Conservation (phyloP, 495 filamentous ascomycete genomes). For the Elaphomyces granulatus region DNA sequence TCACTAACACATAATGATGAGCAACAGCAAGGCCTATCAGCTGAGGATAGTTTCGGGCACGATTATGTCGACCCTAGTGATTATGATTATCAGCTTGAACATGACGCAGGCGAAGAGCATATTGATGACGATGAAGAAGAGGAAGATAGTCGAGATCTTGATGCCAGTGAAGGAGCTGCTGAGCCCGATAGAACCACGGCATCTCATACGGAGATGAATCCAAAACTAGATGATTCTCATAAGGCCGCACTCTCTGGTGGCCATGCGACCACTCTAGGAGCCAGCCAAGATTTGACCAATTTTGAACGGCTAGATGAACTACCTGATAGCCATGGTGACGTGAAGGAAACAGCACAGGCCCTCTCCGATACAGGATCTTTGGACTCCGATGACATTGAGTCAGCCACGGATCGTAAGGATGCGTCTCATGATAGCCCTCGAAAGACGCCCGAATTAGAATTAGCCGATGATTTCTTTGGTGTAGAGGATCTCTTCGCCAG, state of each 20-base stretch:
- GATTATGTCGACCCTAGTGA: not conserved
- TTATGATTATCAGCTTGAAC: not conserved
- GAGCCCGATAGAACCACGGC: not conserved
- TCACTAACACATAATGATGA: not conserved
- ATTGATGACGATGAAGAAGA: slow-evolving; percentile 1
- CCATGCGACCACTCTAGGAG: slow-evolving; percentile 4
- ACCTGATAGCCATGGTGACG: not conserved
- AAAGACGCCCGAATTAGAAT: slow-evolving; percentile 12
- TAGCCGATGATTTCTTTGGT: slow-evolving; percentile 19
- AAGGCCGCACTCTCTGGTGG: slow-evolving; percentile 3
- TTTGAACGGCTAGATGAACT: not conserved
- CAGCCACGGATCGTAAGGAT: slow-evolving; percentile 2
- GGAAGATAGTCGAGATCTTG: not conserved
- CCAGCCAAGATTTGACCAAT: not conserved
- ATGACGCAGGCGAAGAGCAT: not conserved
- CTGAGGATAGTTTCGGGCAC: not conserved
- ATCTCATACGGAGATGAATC: not conserved
- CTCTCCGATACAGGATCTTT: not conserved
- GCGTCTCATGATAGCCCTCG: slow-evolving; percentile 6
- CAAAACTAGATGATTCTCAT: not conserved
- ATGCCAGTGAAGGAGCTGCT: not conserved
- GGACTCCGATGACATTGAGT: not conserved
- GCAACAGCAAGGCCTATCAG: not conserved
- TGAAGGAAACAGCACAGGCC: not conserved
- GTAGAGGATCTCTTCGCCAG: slow-evolving; percentile 22